Evolutionary conservation across 306 rosid species (phyloP).

Genomic region (Arachis hypogaea): DNA sequence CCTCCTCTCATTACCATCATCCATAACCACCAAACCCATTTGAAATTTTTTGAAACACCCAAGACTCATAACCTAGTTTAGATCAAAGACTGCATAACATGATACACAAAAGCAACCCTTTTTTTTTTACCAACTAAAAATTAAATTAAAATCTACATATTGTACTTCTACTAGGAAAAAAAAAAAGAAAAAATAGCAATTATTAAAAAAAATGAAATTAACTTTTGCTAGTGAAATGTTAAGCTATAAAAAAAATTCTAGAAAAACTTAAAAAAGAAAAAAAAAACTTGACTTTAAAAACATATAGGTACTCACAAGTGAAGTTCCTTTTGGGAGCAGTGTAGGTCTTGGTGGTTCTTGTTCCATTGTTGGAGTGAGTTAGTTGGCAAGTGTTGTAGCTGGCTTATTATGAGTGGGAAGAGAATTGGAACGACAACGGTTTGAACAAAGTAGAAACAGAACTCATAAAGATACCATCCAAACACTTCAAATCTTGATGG

Average conservation of each 20-base stretch:
- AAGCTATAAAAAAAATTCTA: neutral
- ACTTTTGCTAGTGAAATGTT: neutral
- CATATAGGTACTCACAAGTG: conserved; percentile 54
- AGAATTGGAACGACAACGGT: conserved; percentile 75
- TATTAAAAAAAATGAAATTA: too few relatives aligned
- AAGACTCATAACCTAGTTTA: conserved; percentile 19
- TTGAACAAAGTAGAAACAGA: conserved; percentile 69
- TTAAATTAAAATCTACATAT: too few relatives aligned
- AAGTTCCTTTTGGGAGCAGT: conserved; percentile 60
- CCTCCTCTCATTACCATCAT: neutral
- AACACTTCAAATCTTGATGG: conserved; percentile 62
- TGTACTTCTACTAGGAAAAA: too few relatives aligned
- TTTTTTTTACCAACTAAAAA: neutral
- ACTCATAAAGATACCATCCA: conserved; percentile 82
- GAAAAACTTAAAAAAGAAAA: neutral
- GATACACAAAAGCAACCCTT: neutral
- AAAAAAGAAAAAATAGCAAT: too few relatives aligned
- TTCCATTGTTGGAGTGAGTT: conserved; percentile 45
- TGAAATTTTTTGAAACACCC: conserved; percentile 26
- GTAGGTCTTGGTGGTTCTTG: conserved; percentile 30
- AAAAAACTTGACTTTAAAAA: neutral
- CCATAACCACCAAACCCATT: conserved; percentile 23
- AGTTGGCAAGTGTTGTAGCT: conserved; percentile 47
- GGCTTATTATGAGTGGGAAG: conserved; percentile 83
- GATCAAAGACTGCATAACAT: conserved; percentile 38